These are phyloP conservation scores for Colletotrichum siamense DNA, from an alignment of 2,329 filamentous ascomycete genomes.

Conservation along the genomic window DNA sequence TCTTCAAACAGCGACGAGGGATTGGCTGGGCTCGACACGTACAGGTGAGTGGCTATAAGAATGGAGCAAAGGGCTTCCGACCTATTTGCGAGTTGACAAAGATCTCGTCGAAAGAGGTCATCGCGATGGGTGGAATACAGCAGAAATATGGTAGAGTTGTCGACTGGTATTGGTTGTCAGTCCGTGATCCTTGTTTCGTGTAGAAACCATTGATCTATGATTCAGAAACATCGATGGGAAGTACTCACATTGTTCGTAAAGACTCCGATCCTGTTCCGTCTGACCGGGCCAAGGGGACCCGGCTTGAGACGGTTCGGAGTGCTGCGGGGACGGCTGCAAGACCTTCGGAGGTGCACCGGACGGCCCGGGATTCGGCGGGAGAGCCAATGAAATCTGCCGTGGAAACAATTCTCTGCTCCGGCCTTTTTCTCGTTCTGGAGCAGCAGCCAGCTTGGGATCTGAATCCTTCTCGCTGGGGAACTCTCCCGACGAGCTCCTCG, in stretches of 20 bases:
- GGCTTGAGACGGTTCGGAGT: background rate
- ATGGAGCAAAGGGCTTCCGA: background rate
- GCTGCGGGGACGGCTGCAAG: background rate
- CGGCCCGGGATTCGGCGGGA: background rate
- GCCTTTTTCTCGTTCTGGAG: background rate
- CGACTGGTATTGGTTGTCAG: background rate
- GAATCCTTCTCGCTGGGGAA: background rate
- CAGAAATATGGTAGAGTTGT: background rate
- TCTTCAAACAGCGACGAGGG: background rate
- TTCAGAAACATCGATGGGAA: background rate
- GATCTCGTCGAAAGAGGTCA: background rate
- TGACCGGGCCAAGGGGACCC: background rate
- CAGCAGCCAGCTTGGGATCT: background rate
- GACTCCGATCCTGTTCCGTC: background rate
- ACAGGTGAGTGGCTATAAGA: background rate
- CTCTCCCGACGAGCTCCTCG: background rate
- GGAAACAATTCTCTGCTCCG: rapidly evolving
- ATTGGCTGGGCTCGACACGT: background rate
- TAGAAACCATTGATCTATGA: rapidly evolving
- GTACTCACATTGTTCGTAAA: background rate
- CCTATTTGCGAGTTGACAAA: background rate
- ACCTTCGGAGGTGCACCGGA: background rate
- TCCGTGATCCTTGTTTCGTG: background rate
- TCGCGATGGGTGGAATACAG: background rate
- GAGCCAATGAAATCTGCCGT: background rate